These are phyloP conservation scores for Penicillium pulvis DNA, from an alignment of 495 filamentous ascomycete species.

Conservation along the genomic window DNA sequence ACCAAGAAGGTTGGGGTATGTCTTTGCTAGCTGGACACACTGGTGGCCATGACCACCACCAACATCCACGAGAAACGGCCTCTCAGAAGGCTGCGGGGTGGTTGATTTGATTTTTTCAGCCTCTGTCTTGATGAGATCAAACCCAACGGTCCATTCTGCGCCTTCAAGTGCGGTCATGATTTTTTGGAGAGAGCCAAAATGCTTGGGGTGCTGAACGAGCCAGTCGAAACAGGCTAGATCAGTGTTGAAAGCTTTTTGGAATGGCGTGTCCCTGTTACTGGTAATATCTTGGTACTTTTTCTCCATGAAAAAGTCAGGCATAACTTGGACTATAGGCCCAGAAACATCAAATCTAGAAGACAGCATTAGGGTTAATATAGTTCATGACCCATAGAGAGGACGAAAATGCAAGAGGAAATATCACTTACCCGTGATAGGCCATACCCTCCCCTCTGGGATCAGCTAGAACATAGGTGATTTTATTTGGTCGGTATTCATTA, in stretches of 20 bases:
- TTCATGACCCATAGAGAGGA: not conserved
- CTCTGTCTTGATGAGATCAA: conserved; percentile 25
- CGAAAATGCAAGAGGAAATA: not conserved
- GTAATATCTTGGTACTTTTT: conserved; percentile 43
- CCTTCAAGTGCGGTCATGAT: conserved; percentile 37
- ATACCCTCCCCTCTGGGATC: conserved; percentile 29
- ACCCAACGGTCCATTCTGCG: conserved; percentile 38
- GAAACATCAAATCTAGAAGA: conserved; percentile 35
- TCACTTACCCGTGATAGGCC: conserved; percentile 33
- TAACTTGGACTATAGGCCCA: conserved; percentile 28
- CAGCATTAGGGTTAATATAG: not conserved
- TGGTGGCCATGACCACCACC: conserved; percentile 59
- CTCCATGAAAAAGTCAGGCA: conserved; percentile 43
- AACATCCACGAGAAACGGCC: conserved; percentile 52
- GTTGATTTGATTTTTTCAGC: conserved; percentile 11
- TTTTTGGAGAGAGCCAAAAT: conserved; percentile 36
- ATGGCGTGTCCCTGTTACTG: conserved; percentile 34
- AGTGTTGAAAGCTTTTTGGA: conserved; percentile 47
- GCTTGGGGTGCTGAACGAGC: conserved; percentile 39
- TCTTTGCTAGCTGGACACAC: conserved; percentile 43
- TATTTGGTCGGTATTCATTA: conserved; percentile 37
- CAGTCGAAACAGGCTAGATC: conserved; percentile 42
- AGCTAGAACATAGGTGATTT: conserved; percentile 34
- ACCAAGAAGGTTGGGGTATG: conserved; percentile 41
- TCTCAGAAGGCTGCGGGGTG: conserved; percentile 13